Conservation (phyloP, 2,329 filamentous ascomycete species). For the Epicoccum nigrum region DNA sequence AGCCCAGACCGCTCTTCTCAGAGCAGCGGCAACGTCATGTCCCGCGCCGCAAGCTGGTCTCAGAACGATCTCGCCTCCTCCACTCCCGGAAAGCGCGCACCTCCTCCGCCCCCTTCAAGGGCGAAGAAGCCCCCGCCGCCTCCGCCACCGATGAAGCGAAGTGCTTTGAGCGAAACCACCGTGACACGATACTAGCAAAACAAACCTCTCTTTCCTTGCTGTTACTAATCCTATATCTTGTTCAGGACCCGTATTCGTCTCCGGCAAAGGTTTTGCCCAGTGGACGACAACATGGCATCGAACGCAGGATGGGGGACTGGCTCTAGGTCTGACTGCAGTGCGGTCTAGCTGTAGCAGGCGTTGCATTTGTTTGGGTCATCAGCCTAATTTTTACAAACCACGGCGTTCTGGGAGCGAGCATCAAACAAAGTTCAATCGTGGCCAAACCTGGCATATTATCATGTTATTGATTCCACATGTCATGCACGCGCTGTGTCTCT, state of each 20-base stretch:
- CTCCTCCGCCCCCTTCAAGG: conserved; percentile 63
- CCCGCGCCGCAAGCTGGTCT: conserved; percentile 59
- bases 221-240: conserved; percentile 22
- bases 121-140: conserved; percentile 70
- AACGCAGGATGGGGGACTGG: background rate
- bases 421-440: conserved; percentile 6
- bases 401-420: conserved; percentile 12
- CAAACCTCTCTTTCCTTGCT: conserved; percentile 13
- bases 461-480: too few relatives aligned
- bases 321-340: conserved; percentile 28
- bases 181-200: conserved; percentile 42
- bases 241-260: conserved; percentile 25
- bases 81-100: conserved; percentile 55
- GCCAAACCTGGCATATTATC: background rate
- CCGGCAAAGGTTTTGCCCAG: conserved; percentile 23
- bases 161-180: conserved; percentile 52
- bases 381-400: conserved; percentile 9
- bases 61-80: conserved; percentile 36
- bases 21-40: conserved; percentile 55
- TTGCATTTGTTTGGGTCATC: conserved; percentile 12
- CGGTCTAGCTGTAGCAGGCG: conserved; percentile 18
- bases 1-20: conserved; percentile 55
- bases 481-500: too few relatives aligned
- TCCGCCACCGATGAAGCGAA: conserved; percentile 68
- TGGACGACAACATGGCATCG: background rate